Conservation (phyloP, 169 alveolate genomes). For the Cryptosporidium tyzzeri region DNA sequence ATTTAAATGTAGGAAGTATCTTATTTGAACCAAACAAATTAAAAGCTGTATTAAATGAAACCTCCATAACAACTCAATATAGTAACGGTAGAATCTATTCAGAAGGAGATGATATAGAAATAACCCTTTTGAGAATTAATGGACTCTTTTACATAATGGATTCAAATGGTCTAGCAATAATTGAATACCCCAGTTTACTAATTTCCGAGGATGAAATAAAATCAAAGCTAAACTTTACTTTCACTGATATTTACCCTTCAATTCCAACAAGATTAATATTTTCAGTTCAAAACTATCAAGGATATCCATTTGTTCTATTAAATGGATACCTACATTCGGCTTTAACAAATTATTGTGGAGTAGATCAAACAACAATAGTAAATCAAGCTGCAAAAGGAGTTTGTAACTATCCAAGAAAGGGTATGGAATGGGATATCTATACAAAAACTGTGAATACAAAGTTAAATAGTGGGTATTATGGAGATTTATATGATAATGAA, state of each 20-base stretch:
- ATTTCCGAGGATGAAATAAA: conserved; percentile 30
- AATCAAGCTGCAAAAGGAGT: conserved; percentile 58
- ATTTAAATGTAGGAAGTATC: conserved; percentile 31
- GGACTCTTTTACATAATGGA: conserved; percentile 59
- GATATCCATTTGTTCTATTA: conserved; percentile 49
- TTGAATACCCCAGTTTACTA: conserved; percentile 52
- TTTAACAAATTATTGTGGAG: conserved; percentile 45
- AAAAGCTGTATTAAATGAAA: conserved; percentile 10
- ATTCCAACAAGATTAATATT: conserved; percentile 29
- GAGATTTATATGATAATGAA: conserved; percentile 32
- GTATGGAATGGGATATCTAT: conserved; percentile 27
- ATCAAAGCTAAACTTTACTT: conserved; percentile 33
- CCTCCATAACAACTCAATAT: conserved; percentile 23
- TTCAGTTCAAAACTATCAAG: conserved; percentile 41
- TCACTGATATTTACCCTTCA: conserved; percentile 61
- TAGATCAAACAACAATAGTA: conserved; percentile 48
- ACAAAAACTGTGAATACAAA: conserved; percentile 21
- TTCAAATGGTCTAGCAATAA: conserved; percentile 49
- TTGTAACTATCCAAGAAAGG: conserved; percentile 37
- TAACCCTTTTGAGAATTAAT: conserved; percentile 37
- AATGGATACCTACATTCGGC: conserved; percentile 62
- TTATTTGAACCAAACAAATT: conserved; percentile 35
- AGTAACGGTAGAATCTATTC: conserved; percentile 27
- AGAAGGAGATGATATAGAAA: conserved; percentile 30
- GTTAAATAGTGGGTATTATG: conserved; percentile 32